Base-by-base conservation (phyloP, 2,329 filamentous ascomycete species). In the Amphichorda felina region DNA sequence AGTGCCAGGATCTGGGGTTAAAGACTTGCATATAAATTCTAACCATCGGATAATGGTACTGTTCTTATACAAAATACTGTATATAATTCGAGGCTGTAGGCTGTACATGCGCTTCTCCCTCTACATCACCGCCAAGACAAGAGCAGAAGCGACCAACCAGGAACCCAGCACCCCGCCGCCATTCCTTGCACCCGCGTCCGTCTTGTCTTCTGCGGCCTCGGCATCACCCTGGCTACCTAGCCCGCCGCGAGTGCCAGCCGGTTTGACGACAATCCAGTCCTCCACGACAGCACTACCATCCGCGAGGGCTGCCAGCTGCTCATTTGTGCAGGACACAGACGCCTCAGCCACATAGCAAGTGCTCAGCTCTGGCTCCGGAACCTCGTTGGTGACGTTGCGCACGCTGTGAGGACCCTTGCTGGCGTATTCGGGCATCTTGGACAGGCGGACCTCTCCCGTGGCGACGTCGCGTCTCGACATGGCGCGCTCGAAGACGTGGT, bases 401-500 rank as follows among this genome's bases (percentile, higher is more conserved):
- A 33, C 30, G 17, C 19, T 18, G 4, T 11, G 14, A n/a, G 17
- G 17, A 8, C 30, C 30, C 10, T 33, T 14, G 17, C 14, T 33
- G n/a, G 16, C n/a, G 10, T 33, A 33, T 2, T 22, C 30, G 21
- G 21, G 6, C 21, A 10, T 24, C 21, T 24, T 10, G 6, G 21
- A 24, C 21, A 24, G 21, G 21, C 10, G 5, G 28, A 57, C 43
- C 18, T 67, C 61, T 9, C 78, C 73, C 0, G 67, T 68, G 0
- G 71, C 59, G 14, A 77, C 52, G 36, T 73, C 64, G 34, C 59
- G 61, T 3, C 67, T 63, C 14, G 57, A 57, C 45, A 80, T 59
- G 27, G 71, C 70, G 10, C 76, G 64, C 17, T 70, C 64, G 44
- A 79, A 78, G 30, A 76, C 54, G 40, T 63, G 59, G 24, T 72